Evolutionary conservation across 441 rosid genomes (phyloP).

Genomic region (Brassica hybrid): DNA sequence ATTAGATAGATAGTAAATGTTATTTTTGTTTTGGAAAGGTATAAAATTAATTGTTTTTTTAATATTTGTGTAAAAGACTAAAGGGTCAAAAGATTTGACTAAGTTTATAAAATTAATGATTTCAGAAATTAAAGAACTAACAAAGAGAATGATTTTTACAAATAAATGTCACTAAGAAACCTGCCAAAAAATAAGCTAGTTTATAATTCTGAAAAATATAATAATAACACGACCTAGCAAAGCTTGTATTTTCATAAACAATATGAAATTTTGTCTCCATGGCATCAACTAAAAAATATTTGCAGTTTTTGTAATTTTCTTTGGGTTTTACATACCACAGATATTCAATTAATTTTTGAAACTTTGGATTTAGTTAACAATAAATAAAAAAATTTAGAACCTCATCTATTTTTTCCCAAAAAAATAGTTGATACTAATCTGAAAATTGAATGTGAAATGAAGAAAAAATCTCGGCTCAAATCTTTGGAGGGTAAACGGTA

Average conservation of each 20-base stretch:
- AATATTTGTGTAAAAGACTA: too few relatives aligned
- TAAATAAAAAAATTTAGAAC: neutral
- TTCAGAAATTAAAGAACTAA: too few relatives aligned
- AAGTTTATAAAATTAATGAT: too few relatives aligned
- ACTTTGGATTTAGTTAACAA: neutral
- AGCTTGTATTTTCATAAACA: neutral
- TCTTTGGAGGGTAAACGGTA: constrained; percentile 64
- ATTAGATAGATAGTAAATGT: too few relatives aligned
- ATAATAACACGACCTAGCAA: neutral
- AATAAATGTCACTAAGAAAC: too few relatives aligned
- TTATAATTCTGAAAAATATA: too few relatives aligned
- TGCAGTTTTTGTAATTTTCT: neutral
- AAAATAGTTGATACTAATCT: neutral
- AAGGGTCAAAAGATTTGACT: too few relatives aligned
- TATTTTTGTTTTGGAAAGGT: too few relatives aligned
- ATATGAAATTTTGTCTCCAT: neutral
- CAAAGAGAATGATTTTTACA: too few relatives aligned
- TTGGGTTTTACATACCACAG: neutral
- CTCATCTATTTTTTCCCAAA: neutral
- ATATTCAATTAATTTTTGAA: neutral
- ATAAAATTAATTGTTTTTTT: too few relatives aligned
- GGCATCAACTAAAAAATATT: neutral
- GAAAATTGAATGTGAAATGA: constrained; percentile 4
- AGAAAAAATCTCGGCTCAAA: constrained; percentile 13
- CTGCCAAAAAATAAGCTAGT: too few relatives aligned